These are phyloP conservation scores for Botrytis fragariae DNA, from an alignment of 2,329 filamentous ascomycete genomes.

Conservation along the genomic window DNA sequence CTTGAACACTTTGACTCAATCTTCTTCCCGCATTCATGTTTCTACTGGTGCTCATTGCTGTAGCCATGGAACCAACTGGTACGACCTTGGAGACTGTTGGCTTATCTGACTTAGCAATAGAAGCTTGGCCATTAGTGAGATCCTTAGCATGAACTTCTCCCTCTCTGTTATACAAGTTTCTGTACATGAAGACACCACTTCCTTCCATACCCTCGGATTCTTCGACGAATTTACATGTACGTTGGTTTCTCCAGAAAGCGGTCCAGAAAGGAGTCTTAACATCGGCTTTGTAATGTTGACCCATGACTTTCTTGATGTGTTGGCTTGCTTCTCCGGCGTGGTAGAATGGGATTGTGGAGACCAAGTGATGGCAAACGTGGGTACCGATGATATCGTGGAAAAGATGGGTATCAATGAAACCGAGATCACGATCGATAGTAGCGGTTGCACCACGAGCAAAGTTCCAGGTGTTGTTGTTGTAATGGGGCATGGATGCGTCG, in stretches of 20 bases:
- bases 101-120: slow-evolving; percentile 20
- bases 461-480: slow-evolving; percentile 57
- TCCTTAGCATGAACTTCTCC: slow-evolving; percentile 32
- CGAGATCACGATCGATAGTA: slow-evolving; percentile 63
- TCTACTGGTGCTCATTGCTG: slow-evolving; percentile 32
- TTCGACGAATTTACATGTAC: slow-evolving; percentile 39
- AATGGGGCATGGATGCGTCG: slow-evolving; percentile 55
- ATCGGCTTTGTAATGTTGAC: slow-evolving; percentile 51
- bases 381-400: slow-evolving; percentile 66
- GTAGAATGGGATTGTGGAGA: slow-evolving; percentile 62
- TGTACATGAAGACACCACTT: slow-evolving; percentile 38
- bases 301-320: slow-evolving; percentile 55
- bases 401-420: slow-evolving; percentile 61
- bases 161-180: slow-evolving; percentile 35
- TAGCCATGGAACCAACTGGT: slow-evolving; percentile 28
- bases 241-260: slow-evolving; percentile 39
- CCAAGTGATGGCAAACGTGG: slow-evolving; percentile 62
- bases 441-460: slow-evolving; percentile 61
- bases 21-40: slow-evolving; percentile 34
- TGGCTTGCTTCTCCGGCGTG: slow-evolving; percentile 57
- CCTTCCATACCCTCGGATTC: slow-evolving; percentile 38
- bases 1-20: slow-evolving; percentile 34
- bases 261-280: slow-evolving; percentile 39
- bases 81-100: slow-evolving; percentile 1
- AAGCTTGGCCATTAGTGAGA: slow-evolving; percentile 20